Conservation (phyloP, 352 stramenopile species). For the Phytopythium chamaehyphon region DNA sequence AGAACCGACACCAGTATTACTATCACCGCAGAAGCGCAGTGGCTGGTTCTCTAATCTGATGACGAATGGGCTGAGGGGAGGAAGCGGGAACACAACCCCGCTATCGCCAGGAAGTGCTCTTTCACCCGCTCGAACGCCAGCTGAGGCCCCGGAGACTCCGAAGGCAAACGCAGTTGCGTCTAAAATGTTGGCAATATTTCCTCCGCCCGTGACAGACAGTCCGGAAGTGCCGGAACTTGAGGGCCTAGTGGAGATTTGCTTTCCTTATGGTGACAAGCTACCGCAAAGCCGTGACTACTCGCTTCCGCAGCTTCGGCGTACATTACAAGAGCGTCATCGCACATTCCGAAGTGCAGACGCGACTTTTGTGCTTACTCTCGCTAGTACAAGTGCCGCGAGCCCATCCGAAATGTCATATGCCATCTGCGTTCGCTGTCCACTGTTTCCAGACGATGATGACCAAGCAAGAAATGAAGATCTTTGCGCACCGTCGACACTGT, state of each 20-base stretch:
- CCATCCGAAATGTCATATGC: conserved; percentile 60
- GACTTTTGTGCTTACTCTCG: conserved; percentile 72
- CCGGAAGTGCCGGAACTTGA: conserved; percentile 53
- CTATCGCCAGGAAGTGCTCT: conserved; percentile 1
- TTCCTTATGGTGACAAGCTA: conserved; percentile 54
- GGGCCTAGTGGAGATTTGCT: conserved; percentile 69
- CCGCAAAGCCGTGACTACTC: conserved; percentile 49
- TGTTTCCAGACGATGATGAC: conserved; percentile 51
- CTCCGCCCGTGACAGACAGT: conserved; percentile 19
- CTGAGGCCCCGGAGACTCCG: background rate
- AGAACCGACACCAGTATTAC: conserved; percentile 10
- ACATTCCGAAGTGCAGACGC: conserved; percentile 59
- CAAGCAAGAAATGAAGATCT: background rate
- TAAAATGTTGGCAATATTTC: conserved; percentile 55
- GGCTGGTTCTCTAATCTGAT: conserved; percentile 35
- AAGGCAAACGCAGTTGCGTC: conserved; percentile 14
- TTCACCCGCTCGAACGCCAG: background rate
- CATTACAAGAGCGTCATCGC: conserved; percentile 62
- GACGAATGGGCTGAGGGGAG: conserved; percentile 20
- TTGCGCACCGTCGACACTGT: background rate
- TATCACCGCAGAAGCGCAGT: conserved; percentile 8
- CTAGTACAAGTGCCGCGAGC: conserved; percentile 29
- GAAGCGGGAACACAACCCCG: background rate
- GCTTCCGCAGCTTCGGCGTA: conserved; percentile 41
- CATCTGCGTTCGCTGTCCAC: conserved; percentile 58